These are phyloP conservation scores for Priceomyces castillae DNA, from an alignment of 805 yeast species.

Conservation along the genomic window DNA sequence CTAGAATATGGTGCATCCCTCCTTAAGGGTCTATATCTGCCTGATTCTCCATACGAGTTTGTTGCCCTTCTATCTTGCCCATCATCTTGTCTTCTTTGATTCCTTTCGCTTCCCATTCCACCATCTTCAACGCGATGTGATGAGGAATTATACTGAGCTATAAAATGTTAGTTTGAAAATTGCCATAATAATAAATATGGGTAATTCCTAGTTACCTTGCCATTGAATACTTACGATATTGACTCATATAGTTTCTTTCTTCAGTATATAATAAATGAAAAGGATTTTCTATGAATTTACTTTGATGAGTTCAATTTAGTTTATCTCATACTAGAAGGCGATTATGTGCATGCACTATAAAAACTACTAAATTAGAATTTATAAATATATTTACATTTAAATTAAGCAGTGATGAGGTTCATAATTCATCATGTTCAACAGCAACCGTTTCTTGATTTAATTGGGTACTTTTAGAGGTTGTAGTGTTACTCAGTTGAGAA, in stretches of 20 bases:
- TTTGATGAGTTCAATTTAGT: not conserved
- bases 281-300: not conserved
- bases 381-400: no score
- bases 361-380: not conserved
- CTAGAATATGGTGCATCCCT: not conserved
- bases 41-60: not conserved
- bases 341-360: not conserved
- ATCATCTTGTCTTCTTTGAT: conserved; percentile 1
- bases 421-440: conserved; percentile 3
- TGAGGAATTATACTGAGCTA: not conserved
- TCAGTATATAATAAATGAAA: not conserved
- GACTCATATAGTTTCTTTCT: not conserved
- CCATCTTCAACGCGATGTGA: not conserved
- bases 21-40: not conserved
- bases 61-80: not conserved
- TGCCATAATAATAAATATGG: no score
- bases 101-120: not conserved
- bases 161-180: not conserved
- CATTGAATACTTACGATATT: not conserved
- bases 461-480: not conserved
- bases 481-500: not conserved
- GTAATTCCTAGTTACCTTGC: no score
- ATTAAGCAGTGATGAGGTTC: not conserved
- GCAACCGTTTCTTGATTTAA: not conserved
- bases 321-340: not conserved